Percentiles rank a stretch among this genome's conserved stretches.
Evolutionary conservation across 1,284 basidiomycete species (phyloP).

Genomic region (Cryptococcus sp.): DNA sequence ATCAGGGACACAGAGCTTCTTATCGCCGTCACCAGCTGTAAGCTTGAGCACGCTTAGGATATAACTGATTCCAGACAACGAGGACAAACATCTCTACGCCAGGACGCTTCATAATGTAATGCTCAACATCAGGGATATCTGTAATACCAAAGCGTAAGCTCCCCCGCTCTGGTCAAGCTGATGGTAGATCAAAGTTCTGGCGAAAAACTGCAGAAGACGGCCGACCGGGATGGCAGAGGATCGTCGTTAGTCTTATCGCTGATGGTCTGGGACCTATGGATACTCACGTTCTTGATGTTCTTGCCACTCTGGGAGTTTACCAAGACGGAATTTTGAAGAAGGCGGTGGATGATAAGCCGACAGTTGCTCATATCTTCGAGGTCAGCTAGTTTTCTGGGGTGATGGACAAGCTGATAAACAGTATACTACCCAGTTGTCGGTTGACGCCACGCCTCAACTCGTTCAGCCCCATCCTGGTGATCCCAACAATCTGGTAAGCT

Average conservation of each 20-base stretch:
- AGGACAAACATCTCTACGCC: slow-evolving; percentile 88
- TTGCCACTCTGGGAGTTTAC: slow-evolving; percentile 83
- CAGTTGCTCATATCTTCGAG: slow-evolving; percentile 87
- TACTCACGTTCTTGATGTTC: slow-evolving; percentile 82
- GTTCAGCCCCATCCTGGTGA: slow-evolving; percentile 85
- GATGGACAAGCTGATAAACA: slow-evolving; percentile 30
- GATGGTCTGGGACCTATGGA: slow-evolving; percentile 96
- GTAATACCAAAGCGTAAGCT: slow-evolving; percentile 72
- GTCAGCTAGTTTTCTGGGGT: slow-evolving; percentile 45
- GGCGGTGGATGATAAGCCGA: slow-evolving; percentile 79
- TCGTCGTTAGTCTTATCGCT: slow-evolving; percentile 82
- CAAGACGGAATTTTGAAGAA: slow-evolving; percentile 98
- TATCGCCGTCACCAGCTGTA: slow-evolving; percentile 70
- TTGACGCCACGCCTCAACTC: slow-evolving; percentile 81
- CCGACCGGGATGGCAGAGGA: slow-evolving; percentile 84
- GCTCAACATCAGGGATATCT: slow-evolving; percentile 97
- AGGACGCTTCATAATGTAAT: slow-evolving; percentile 92
- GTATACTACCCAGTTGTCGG: slow-evolving; percentile 88
- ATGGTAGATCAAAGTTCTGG: slow-evolving; percentile 76
- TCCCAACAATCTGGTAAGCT: slow-evolving; percentile 69
- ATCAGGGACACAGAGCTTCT: slow-evolving; percentile 87
- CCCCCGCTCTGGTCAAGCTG: neutral
- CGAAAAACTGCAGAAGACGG: slow-evolving; percentile 78
- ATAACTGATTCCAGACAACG: slow-evolving; percentile 50
- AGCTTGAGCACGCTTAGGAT: slow-evolving; percentile 2